Evolutionary conservation across 2,329 filamentous ascomycete species (phyloP).

Genomic region (Nemania serpens): DNA sequence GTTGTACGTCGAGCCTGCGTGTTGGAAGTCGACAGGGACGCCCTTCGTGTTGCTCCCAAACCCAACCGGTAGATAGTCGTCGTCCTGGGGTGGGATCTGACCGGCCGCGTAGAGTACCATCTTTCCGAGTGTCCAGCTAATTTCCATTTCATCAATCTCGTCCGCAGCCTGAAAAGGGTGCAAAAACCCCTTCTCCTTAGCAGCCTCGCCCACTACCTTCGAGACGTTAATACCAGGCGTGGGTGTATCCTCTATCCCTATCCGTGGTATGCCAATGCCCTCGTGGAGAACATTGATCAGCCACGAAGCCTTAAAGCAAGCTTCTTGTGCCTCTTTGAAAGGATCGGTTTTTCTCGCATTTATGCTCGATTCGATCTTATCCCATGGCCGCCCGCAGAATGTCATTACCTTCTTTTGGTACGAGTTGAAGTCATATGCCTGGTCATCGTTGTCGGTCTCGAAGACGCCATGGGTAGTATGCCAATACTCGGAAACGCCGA

Average conservation of each 20-base stretch:
- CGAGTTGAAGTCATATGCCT: slow-evolving; percentile 82
- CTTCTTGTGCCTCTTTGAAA: slow-evolving; percentile 77
- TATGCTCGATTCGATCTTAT: slow-evolving; percentile 70
- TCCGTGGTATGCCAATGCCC: slow-evolving; percentile 88
- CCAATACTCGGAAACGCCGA: slow-evolving; percentile 98
- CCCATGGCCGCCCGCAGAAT: slow-evolving; percentile 87
- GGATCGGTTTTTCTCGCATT: slow-evolving; percentile 73
- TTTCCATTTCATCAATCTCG: slow-evolving; percentile 87
- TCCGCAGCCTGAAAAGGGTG: slow-evolving; percentile 92
- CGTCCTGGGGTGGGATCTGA: slow-evolving; percentile 71
- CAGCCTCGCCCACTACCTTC: slow-evolving; percentile 68
- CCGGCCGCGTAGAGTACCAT: slow-evolving; percentile 95
- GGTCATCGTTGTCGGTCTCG: slow-evolving; percentile 72
- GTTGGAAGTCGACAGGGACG: slow-evolving; percentile 80
- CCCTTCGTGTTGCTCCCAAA: slow-evolving; percentile 83
- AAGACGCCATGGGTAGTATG: slow-evolving; percentile 97
- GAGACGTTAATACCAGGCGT: slow-evolving; percentile 68
- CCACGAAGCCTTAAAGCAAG: slow-evolving; percentile 99
- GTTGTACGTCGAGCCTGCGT: slow-evolving; percentile 66
- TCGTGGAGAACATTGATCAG: slow-evolving; percentile 95
- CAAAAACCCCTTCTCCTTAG: slow-evolving; percentile 75
- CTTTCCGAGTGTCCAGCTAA: slow-evolving; percentile 96
- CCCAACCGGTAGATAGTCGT: slow-evolving; percentile 73
- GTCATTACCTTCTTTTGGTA: slow-evolving; percentile 85
- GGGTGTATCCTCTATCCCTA: slow-evolving; percentile 71